Evolutionary conservation across 2,329 filamentous ascomycete genomes (phyloP), one percentile per base, ranked within the genome.

Genomic region (Madurella mycetomatis): DNA sequence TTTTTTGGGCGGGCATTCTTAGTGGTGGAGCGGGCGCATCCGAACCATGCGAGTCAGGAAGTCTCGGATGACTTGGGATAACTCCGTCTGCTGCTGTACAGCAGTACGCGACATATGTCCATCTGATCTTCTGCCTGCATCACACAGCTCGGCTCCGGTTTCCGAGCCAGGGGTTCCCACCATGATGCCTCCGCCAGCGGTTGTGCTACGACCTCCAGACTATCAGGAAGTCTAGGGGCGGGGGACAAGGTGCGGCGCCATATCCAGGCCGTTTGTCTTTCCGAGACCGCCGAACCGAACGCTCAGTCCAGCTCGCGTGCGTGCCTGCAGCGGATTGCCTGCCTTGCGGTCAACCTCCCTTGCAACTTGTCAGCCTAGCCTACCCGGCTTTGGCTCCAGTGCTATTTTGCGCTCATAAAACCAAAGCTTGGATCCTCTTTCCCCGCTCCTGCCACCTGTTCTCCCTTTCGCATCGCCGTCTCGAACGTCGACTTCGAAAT

Each of bases 401-500:
- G 25, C 25, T 7, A 25, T 25, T 25, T 25, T 25, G 25, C 25
- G 25, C 25, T 25, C 25, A 3, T 7, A 25, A 4, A 25, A 25
- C 25, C 7, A 7, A 25, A 15, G 34, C 13, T 39, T 39, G 31
- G 45, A 39, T 37, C 5, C 4, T 31, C 31, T 25, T 39, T 34
- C 31, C 18, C 19, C 17, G 15, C 19, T 15, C 41, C 18, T 4
- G 18, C 32, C 41, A 39, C 13, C 37, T 19, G 15, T 46, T 19
- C 13, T n/a, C 18, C 18, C 51, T 11, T 41, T 12, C 25, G 19
- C 43, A 13, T 19, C 43, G 39, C 37, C 30, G 18, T 16, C 43
- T 43, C 62, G 69, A 68, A 66, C 40, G 15, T 46, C 17, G 49
- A 39, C 30, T 37, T 34, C 45, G 17, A 44, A 19, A 66, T 70